Base-by-base conservation (phyloP, 2,329 filamentous ascomycete genomes). In the Alternaria sp. region DNA sequence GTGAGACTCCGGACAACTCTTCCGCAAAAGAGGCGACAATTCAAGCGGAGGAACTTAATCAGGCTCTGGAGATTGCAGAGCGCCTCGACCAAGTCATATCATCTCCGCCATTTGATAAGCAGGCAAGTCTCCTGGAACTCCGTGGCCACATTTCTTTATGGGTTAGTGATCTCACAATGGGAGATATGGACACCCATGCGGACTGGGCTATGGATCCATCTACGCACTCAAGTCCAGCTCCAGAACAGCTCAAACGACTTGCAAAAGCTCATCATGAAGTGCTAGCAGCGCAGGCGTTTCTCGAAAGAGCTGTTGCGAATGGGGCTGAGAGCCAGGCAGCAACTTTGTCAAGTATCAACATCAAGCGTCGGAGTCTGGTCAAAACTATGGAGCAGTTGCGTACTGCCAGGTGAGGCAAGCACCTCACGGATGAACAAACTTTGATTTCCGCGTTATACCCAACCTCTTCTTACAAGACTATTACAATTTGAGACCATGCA, bases 101-200 rank as follows among this genome's bases (percentile, higher is more conserved):
- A 45, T 89, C 86, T 36, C 85, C 88, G 23, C 93, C 93, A 0
- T 97, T 89, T 74, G 88, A 89, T 28, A 88, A 89, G 60, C 89
- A 89, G 69, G 79, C 83, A 5, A 87, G 89, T 64, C 81, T 97
- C 63, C 82, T 94, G 49, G 84, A 90, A 51, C 81, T 97, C 23
- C 85, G 92, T 55, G 93, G 87, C 9, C 92, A 93, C 86, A 81
- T 93, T 6, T 87, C 88, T 1, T 82, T 96, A 15, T 97, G 92
- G 84, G 83, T 93, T 15, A 90, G 86, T 7, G 92, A 97, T 76
- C 80, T 97, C 40, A 76, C 81, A 25, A 72, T 89, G 23, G 74
- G 71, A 15, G 68, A 61, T n/a, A 47, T 55, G 51, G 13, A 45
- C 5, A 44, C 62, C 26, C 55, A 67, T 25, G 69, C 74, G 30